These are phyloP conservation scores for Paecilomyces sp. DNA, from an alignment of 2,329 filamentous ascomycete genomes.

Conservation along the genomic window DNA sequence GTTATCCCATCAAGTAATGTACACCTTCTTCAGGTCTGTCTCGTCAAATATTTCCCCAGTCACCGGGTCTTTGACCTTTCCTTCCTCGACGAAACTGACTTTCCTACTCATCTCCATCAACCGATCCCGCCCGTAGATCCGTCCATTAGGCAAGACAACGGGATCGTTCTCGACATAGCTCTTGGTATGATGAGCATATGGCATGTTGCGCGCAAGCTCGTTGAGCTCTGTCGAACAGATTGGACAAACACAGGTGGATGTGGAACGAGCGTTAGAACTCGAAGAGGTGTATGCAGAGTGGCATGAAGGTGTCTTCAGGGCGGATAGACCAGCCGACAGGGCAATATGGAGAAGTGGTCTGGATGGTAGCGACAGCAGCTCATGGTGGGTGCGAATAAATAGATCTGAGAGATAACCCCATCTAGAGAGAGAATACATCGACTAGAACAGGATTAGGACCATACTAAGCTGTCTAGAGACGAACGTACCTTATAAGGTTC, in stretches of 20 bases:
- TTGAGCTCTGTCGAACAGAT: conserved; percentile 96
- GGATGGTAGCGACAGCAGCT: conserved; percentile 72
- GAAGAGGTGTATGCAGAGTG: conserved; percentile 61
- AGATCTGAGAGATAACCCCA: conserved; percentile 71
- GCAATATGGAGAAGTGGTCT: conserved; percentile 84
- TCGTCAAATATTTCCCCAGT: conserved; percentile 61
- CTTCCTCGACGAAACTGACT: conserved; percentile 56
- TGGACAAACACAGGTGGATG: conserved; percentile 74
- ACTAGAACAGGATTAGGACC: conserved; percentile 33
- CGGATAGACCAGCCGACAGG: conserved; percentile 81
- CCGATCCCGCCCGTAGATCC: conserved; percentile 71
- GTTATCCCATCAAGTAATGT: conserved; percentile 58
- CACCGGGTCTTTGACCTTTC: conserved; percentile 68
- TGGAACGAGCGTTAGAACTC: conserved; percentile 44
- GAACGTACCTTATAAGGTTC: conserved; percentile 53
- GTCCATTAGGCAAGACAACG: conserved; percentile 76
- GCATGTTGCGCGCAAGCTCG: conserved; percentile 77
- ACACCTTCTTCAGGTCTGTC: conserved; percentile 73
- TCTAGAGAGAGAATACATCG: conserved; percentile 64
- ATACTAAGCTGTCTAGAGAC: background rate
- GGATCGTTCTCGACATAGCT: conserved; percentile 86
- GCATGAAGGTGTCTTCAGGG: conserved; percentile 91
- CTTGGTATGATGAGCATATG: conserved; percentile 92
- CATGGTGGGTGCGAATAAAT: conserved; percentile 82
- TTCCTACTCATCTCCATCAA: conserved; percentile 74